Conservation (phyloP, 2,329 filamentous ascomycete species). For the Aspergillus sp. region DNA sequence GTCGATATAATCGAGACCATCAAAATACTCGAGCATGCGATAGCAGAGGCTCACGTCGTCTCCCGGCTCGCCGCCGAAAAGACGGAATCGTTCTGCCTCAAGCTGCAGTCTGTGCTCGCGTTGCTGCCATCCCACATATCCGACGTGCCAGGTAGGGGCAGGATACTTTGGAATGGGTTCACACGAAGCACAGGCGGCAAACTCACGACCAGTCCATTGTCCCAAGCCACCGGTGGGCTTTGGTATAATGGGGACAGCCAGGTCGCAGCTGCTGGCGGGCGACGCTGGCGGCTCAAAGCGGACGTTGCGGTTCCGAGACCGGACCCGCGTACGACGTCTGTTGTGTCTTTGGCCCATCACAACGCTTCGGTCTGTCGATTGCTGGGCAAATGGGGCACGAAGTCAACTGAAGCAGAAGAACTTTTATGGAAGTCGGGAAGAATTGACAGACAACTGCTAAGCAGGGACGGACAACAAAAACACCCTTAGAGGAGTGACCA, state of each 20-base stretch:
- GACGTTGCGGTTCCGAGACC: slow-evolving; percentile 22
- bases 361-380: not conserved
- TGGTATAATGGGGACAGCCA: too few relatives aligned
- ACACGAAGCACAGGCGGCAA: slow-evolving; percentile 14
- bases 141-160: slow-evolving; percentile 35
- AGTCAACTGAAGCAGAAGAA: too few relatives aligned
- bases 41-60: slow-evolving; percentile 38
- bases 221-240: too few relatives aligned
- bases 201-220: too few relatives aligned
- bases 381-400: too few relatives aligned
- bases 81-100: slow-evolving; percentile 35
- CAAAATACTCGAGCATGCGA: slow-evolving; percentile 43
- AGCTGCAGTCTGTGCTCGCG: slow-evolving; percentile 24
- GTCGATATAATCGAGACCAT: slow-evolving; percentile 40
- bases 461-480: slow-evolving; percentile 2
- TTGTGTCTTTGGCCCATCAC: slow-evolving; percentile 41
- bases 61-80: slow-evolving; percentile 37
- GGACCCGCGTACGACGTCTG: slow-evolving; percentile 35
- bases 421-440: too few relatives aligned
- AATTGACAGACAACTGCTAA: slow-evolving; percentile 1
- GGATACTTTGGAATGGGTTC: slow-evolving; percentile 18
- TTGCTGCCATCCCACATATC: slow-evolving; percentile 32
- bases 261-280: slow-evolving; percentile 8
- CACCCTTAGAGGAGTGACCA: slow-evolving; percentile 25
- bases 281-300: slow-evolving; percentile 11